Base-by-base conservation (phyloP, 2,329 filamentous ascomycete genomes). In the Aspergillus pseudoterreus region DNA sequence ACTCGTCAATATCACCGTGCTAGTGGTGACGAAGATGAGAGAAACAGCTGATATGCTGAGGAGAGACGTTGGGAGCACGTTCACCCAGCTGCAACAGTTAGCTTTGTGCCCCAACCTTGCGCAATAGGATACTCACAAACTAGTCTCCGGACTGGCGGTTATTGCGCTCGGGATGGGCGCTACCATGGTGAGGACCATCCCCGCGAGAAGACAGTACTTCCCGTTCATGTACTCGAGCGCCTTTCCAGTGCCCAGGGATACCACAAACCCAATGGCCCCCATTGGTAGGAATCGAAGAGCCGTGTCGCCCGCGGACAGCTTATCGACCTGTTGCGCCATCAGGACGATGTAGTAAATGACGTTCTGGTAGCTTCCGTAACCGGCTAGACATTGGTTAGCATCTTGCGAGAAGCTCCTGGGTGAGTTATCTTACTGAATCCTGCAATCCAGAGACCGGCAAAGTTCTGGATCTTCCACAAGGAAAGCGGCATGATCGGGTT, bases 401-500 rank as follows among this genome's bases (percentile, higher is more conserved):
- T 8, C 17, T 9, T 42, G 21, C 21, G 21, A 5, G 4, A 22
- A 22, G 4, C 21, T 22, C 6, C 21, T 22, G 21, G 21, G n/a
- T 2, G 38, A 4, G 15, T 17, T 17, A 8, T 59, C 62, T 56
- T 58, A 70, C 67, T 67, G 49, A 76, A 76, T 1, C 74, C 74
- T 12, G 72, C 67, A 21, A 77, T 63, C 74, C 74, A 77, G 0
- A 77, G 60, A 3, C 71, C 72, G 5, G 73, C 74, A 49, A 77
- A 77, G 53, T 77, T 77, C 22, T 67, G 67, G 15, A 76, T 66
- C 44, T 72, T 76, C 74, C 74, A 77, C 6, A 77, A 54, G 0
- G 70, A 72, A 1, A 77, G 58, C 0, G 74, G 74, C 74, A 77
- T 77, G 49, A 77, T 71, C 1, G 74, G 74, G 45, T 76, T 75